Conservation (phyloP, 1,284 basidiomycete genomes). For the Naganishia albida region DNA sequence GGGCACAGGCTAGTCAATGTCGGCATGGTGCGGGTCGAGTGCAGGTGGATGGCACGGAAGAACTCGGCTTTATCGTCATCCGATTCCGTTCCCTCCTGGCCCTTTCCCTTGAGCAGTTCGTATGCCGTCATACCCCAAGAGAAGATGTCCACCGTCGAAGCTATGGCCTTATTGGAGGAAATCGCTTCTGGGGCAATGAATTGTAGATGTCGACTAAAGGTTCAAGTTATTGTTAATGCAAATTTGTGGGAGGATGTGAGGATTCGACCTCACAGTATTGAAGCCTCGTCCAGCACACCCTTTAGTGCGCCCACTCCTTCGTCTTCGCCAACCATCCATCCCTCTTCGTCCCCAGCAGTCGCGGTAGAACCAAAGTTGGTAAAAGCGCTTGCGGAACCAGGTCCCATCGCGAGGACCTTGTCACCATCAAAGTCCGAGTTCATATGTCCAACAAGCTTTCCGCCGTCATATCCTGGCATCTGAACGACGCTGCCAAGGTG, state of each 20-base stretch:
- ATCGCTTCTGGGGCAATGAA: conserved; percentile 46
- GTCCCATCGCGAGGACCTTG: conserved; percentile 14
- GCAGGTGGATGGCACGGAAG: conserved; percentile 36
- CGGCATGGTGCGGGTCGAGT: conserved; percentile 36
- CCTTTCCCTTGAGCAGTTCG: conserved; percentile 44
- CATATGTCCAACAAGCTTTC: conserved; percentile 11
- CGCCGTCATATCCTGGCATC: conserved; percentile 25
- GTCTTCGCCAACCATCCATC: conserved; percentile 30
- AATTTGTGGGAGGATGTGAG: no score
- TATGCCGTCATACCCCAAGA: conserved; percentile 47
- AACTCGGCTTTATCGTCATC: conserved; percentile 29
- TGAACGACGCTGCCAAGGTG: conserved; percentile 26
- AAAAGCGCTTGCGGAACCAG: conserved; percentile 22
- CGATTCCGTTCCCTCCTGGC: conserved; percentile 35
- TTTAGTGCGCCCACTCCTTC: conserved; percentile 34
- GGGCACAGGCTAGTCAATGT: conserved; percentile 25
- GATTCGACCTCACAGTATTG: conserved; percentile 33
- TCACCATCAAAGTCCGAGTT: conserved; percentile 17
- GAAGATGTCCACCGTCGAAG: conserved; percentile 43
- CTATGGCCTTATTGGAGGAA: conserved; percentile 33
- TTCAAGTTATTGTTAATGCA: not conserved
- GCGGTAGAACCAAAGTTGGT: conserved; percentile 20
- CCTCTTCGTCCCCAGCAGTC: conserved; percentile 2
- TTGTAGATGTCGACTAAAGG: conserved; percentile 33
- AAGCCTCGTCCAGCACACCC: conserved; percentile 38